phyloP scores from a whole-genome alignment of 495 filamentous ascomycete genomes.

The Penicillium mononematosum region DNA sequence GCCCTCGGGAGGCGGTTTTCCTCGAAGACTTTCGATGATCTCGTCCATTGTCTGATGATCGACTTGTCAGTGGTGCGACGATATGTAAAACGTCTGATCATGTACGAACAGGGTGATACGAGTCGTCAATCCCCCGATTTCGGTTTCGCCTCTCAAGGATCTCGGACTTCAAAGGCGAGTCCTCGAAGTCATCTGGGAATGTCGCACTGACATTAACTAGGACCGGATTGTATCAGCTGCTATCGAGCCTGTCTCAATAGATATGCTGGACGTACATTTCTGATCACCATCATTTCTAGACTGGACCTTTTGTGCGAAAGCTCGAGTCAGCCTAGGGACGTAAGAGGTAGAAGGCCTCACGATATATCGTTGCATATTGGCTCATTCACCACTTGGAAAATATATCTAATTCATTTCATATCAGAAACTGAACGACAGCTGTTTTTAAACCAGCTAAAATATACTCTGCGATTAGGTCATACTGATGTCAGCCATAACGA shows the following conservation, averaged over 20 bases:
- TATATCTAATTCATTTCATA: too few species aligned
- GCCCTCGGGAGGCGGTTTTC: background rate
- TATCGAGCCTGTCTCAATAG: background rate
- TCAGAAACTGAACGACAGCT: too few species aligned
- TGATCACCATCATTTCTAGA: background rate
- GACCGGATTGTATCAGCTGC: background rate
- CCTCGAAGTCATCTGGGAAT: constrained; percentile 6
- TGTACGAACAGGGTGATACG: constrained; percentile 7
- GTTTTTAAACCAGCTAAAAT: too few species aligned
- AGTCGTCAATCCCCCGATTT: background rate
- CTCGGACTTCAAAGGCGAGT: constrained; percentile 1
- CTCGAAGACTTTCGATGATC: background rate
- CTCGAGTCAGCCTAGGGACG: background rate
- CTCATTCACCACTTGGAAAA: too few species aligned
- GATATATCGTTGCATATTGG: too few species aligned
- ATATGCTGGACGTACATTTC: background rate
- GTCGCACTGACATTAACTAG: background rate
- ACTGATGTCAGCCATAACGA: too few species aligned
- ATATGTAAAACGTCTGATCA: too few species aligned
- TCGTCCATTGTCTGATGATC: background rate
- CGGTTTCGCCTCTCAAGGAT: background rate
- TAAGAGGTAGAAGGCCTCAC: background rate
- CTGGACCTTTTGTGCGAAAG: background rate
- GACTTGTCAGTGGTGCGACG: background rate
- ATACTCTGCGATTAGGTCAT: too few species aligned